Evolutionary conservation across 805 yeast genomes (phyloP).

Genomic region (Teunomyces atbi): DNA sequence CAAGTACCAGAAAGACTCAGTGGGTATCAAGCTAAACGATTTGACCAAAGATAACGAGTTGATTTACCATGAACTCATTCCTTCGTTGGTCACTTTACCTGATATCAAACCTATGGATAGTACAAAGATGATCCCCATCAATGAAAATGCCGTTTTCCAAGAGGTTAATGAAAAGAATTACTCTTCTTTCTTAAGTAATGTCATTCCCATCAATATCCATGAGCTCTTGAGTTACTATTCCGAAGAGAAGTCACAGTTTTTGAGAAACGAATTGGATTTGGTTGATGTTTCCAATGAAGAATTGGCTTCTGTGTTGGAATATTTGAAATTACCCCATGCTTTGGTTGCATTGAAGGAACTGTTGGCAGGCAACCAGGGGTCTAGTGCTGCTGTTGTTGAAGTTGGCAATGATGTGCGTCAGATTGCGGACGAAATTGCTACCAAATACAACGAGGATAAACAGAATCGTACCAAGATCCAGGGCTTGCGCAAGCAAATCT

Average conservation of each 20-base stretch:
- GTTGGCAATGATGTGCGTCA: conserved; percentile 16
- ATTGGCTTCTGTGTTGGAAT: conserved; percentile 74
- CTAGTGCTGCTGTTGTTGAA: conserved; percentile 27
- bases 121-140: conserved; percentile 57
- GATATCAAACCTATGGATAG: conserved; percentile 70
- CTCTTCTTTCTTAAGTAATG: conserved; percentile 65
- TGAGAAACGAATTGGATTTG: conserved; percentile 72
- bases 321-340: conserved; percentile 69
- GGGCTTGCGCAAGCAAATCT: conserved; percentile 35
- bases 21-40: conserved; percentile 35
- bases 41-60: conserved; percentile 83
- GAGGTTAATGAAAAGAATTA: conserved; percentile 38
- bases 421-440: conserved; percentile 23
- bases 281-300: conserved; percentile 80
- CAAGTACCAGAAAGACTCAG: conserved; percentile 42
- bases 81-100: conserved; percentile 57
- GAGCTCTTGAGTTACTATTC: conserved; percentile 85
- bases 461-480: conserved; percentile 31
- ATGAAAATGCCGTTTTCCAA: conserved; percentile 42
- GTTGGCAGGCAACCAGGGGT: conserved; percentile 15
- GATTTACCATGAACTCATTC: conserved; percentile 78
- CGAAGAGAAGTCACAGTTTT: conserved; percentile 78
- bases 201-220: conserved; percentile 83
- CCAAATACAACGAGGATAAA: conserved; percentile 30
- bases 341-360: conserved; percentile 52